Conservation (phyloP, 176 grass and related monocot genomes). For the Musa acuminata region DNA sequence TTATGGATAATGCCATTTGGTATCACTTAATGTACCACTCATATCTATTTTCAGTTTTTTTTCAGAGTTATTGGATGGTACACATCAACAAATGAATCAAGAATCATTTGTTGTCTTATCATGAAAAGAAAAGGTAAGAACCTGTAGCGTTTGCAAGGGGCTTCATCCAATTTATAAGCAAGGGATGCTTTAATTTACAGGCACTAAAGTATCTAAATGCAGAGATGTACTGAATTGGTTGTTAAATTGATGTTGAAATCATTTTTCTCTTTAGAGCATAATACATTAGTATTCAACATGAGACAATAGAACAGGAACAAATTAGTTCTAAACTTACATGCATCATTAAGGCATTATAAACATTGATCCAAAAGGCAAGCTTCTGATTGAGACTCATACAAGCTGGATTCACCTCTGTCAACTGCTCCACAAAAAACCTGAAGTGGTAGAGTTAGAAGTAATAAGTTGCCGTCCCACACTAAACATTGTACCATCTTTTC, state of each 20-base stretch:
- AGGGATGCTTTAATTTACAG: neutral
- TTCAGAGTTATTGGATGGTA: too few species aligned
- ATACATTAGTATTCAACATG: neutral
- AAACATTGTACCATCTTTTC: neutral
- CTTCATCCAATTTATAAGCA: too few species aligned
- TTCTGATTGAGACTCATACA: conserved; percentile 53
- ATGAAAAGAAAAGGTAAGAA: too few species aligned
- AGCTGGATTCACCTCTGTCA: conserved; percentile 63
- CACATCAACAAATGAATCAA: too few species aligned
- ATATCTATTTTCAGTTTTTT: too few species aligned
- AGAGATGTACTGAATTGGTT: neutral
- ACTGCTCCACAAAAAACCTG: conserved; percentile 91
- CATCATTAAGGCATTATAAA: conserved; percentile 95
- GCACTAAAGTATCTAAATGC: neutral
- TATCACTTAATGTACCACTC: too few species aligned
- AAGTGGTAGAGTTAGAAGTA: neutral
- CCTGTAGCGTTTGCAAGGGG: too few species aligned
- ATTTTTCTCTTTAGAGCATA: neutral
- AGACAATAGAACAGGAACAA: too few species aligned
- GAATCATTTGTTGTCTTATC: too few species aligned
- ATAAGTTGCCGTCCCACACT: neutral
- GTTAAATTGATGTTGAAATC: neutral
- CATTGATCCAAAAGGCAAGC: conserved; percentile 94
- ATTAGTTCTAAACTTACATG: conserved; percentile 47
- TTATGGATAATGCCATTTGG: neutral